Evolutionary conservation across 176 grass and related monocot genomes (phyloP).

Genomic region (Cymbopogon citratus): DNA sequence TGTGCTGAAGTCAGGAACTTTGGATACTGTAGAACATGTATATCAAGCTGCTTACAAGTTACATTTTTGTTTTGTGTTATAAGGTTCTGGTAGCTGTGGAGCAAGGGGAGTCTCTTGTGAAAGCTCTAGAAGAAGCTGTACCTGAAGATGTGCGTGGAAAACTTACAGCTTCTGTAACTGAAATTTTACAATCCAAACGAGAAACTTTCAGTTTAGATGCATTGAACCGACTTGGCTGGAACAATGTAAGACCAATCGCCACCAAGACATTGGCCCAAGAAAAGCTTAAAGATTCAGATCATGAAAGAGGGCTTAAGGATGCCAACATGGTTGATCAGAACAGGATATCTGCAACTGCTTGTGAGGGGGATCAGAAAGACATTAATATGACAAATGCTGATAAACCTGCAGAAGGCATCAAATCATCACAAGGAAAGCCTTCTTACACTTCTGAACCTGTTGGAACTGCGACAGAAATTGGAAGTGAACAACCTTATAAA

Average conservation of each 20-base stretch:
- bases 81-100: conserved; percentile 84
- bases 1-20: neutral
- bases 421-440: conserved; percentile 30
- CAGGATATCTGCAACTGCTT: conserved; percentile 19
- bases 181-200: conserved; percentile 66
- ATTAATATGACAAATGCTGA: conserved; percentile 26
- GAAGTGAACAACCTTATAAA: conserved; percentile 33
- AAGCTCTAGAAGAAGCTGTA: conserved; percentile 92
- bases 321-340: conserved; percentile 35
- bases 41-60: conserved; percentile 18
- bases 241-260: conserved; percentile 33
- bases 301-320: conserved; percentile 34
- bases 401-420: conserved; percentile 33
- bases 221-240: conserved; percentile 49
- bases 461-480: conserved; percentile 38
- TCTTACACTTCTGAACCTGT: conserved; percentile 37
- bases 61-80: conserved; percentile 30
- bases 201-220: conserved; percentile 60
- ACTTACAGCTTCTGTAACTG: conserved; percentile 56
- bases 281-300: conserved; percentile 41
- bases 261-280: conserved; percentile 42
- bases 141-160: conserved; percentile 95
- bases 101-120: conserved; percentile 77
- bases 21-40: neutral
- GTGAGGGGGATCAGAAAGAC: conserved; percentile 33